Base-by-base conservation (phyloP, 176 grass and related monocot genomes). In the bread wheat (Triticum aestivum) region DNA sequence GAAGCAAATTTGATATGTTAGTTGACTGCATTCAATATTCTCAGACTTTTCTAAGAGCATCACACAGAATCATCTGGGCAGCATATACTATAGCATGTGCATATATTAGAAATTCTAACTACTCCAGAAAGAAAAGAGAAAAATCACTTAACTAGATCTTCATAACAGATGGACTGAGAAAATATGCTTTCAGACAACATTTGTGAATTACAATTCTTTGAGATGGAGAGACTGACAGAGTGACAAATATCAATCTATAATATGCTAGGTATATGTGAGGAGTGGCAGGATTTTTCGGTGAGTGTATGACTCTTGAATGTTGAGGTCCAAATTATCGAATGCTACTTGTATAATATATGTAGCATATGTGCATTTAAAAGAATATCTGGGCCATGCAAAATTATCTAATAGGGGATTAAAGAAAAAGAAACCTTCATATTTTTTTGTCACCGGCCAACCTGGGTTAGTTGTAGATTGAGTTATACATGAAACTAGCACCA, bases 391-490 rank as follows among this genome's bases (percentile, higher is more conserved):
- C n/a, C 35, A 84, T 69, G 49, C 18, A 65, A 20, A 67, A 54
- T 21, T 52, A 23, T 58, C 45, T 5, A 37, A 56, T 70, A 61
- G 13, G 54, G n/a, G 24, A 30, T 62, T 83, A 44, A 4, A 62
- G 58, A 71, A 59, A 69, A 11, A 42, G 49, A 61, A 24, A 26
- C 12, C 8, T 7, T 5, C 61, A 66, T 66, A 3, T 32, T 21
- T 83, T 15, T 47, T 73, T 63, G 18, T 75, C 26, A 41, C 11
- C 7, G 42, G 4, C 3, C 8, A 11, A 24, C 70, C 63, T 75
- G 18, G 17, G 44, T 64, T 75, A 75, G 41, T 61, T 26, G 41
- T 52, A 52, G 27, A 85, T 85, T 90, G 41, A 47, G 70, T 82
- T 47, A 34, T 33, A 54, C 37, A 2, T 9, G n/a, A 72, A 49